Conservation (phyloP, 768 basidiomycete species). For the Tricholoma matsutake region DNA sequence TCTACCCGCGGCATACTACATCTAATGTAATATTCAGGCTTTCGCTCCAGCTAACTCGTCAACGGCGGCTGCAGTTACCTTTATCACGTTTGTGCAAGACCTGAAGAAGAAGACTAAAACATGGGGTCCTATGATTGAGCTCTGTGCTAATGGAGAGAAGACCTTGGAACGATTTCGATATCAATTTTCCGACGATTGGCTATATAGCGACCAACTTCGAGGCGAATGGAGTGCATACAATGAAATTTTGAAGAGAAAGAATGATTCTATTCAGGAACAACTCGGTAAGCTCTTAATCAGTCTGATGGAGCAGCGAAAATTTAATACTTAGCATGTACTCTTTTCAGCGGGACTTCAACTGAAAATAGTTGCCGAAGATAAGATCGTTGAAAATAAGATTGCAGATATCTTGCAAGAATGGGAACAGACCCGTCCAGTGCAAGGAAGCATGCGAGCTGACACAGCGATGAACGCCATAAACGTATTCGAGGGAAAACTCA, state of each 20-base stretch:
- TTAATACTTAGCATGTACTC: neutral
- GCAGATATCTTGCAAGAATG: constrained; percentile 88
- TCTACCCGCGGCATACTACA: neutral
- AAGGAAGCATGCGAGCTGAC: constrained; percentile 95
- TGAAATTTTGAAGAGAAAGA: constrained; percentile 97
- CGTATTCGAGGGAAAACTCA: constrained; percentile 90
- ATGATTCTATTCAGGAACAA: constrained; percentile 97
- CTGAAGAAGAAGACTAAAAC: constrained; percentile 94
- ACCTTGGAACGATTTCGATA: constrained; percentile 95
- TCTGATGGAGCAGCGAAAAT: neutral
- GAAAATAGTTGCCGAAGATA: constrained; percentile 99
- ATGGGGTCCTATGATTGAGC: constrained; percentile 96
- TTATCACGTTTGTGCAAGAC: constrained; percentile 99
- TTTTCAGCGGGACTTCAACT: constrained; percentile 87
- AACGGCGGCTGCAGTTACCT: constrained; percentile 96
- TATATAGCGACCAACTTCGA: constrained; percentile 94
- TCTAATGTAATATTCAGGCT: constrained; percentile 35
- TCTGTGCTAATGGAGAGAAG: constrained; percentile 94
- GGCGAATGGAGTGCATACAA: constrained; percentile 99
- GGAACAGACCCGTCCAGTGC: constrained; percentile 95
- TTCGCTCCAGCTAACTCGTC: constrained; percentile 83
- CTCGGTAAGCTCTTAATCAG: constrained; percentile 56
- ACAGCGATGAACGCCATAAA: constrained; percentile 95
- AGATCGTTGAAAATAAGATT: constrained; percentile 95
- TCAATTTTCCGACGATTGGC: constrained; percentile 96